Evolutionary conservation across 1,284 basidiomycete genomes (phyloP).

Genomic region (Cryptococcus sp.): DNA sequence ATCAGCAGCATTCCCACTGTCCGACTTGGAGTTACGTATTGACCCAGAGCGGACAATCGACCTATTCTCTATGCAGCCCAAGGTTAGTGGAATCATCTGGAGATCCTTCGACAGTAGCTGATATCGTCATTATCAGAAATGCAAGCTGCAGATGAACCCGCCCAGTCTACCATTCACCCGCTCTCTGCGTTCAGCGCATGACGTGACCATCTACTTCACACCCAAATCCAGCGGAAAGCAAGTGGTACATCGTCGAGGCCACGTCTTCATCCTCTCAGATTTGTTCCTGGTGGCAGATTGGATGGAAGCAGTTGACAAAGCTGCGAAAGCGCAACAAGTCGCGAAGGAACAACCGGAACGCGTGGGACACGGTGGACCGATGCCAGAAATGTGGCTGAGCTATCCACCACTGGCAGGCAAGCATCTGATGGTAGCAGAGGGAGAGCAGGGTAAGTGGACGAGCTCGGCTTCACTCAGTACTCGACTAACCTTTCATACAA

Average conservation of each 20-base stretch:
- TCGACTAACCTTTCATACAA: too few relatives aligned
- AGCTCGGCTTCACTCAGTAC: background rate
- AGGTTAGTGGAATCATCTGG: constrained; percentile 60
- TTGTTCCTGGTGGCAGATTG: constrained; percentile 84
- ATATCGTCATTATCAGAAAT: constrained; percentile 61
- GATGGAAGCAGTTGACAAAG: constrained; percentile 68
- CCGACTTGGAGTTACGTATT: constrained; percentile 79
- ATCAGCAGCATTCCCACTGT: constrained; percentile 57
- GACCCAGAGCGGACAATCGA: constrained; percentile 80
- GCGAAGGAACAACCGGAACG: constrained; percentile 47
- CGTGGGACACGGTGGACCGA: constrained; percentile 56
- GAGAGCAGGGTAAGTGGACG: constrained; percentile 54
- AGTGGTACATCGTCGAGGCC: constrained; percentile 73
- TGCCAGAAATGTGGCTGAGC: constrained; percentile 85
- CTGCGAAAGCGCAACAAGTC: constrained; percentile 47
- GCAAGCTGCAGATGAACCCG: constrained; percentile 87
- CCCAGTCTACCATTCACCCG: constrained; percentile 78
- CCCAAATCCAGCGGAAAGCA: constrained; percentile 73
- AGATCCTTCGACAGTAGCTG: background rate
- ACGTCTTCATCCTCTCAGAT: constrained; percentile 89
- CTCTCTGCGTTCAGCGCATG: constrained; percentile 71
- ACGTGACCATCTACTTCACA: constrained; percentile 75
- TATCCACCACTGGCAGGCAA: constrained; percentile 97
- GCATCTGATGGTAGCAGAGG: constrained; percentile 73
- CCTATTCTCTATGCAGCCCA: constrained; percentile 93